Evolutionary conservation across 2,329 filamentous ascomycete genomes (phyloP).

Genomic region (Neopestalotiopsis rosae): DNA sequence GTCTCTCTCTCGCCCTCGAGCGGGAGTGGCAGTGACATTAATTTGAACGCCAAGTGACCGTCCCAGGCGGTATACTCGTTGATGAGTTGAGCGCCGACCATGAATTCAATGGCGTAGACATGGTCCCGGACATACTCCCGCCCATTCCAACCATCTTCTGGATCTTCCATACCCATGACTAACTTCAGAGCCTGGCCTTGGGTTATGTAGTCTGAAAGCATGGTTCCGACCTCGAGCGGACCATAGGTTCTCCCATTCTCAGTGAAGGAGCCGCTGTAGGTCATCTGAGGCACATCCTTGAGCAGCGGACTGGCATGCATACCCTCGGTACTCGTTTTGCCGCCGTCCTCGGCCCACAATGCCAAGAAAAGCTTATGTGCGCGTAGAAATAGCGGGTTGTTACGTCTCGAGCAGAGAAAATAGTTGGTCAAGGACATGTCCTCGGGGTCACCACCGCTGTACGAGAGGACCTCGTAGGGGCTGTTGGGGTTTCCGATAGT

Average conservation of each 20-base stretch:
- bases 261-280: conserved; percentile 31
- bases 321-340: conserved; percentile 53
- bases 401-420: conserved; percentile 44
- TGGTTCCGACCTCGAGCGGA: conserved; percentile 42
- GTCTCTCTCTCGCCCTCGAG: conserved; percentile 44
- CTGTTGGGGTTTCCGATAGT: conserved; percentile 52
- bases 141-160: conserved; percentile 57
- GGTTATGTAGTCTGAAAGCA: conserved; percentile 62
- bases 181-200: conserved; percentile 59
- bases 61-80: conserved; percentile 58
- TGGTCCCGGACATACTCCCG: conserved; percentile 54
- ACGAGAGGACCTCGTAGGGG: conserved; percentile 53
- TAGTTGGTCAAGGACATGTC: conserved; percentile 52
- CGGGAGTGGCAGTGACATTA: conserved; percentile 51
- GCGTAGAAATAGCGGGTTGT: conserved; percentile 51
- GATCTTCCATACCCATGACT: conserved; percentile 57
- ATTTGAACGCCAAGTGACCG: conserved; percentile 52
- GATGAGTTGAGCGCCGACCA: conserved; percentile 56
- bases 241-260: conserved; percentile 16
- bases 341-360: conserved; percentile 52
- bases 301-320: conserved; percentile 55
- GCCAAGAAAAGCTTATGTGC: conserved; percentile 56
- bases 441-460: conserved; percentile 43
- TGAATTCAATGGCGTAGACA: conserved; percentile 55
- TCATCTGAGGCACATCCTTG: conserved; percentile 46